These are phyloP conservation scores for Dorcoceras hygrometricum DNA, from an alignment of 257 asterid genomes.

Conservation along the genomic window DNA sequence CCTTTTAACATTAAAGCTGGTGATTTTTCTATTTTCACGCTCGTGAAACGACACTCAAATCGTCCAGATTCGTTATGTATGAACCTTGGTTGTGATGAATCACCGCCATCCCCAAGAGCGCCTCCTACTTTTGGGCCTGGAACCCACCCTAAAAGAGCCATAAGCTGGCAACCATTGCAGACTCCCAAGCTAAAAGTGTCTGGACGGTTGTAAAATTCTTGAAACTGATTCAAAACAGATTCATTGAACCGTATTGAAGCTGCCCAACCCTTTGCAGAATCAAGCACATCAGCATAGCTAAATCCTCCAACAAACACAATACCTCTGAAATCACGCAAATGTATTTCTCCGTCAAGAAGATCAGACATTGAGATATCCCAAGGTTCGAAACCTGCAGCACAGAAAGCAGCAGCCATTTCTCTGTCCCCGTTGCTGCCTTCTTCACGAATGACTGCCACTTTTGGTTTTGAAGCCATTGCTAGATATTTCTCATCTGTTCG, in stretches of 20 bases:
- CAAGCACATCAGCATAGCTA: slow-evolving; percentile 94
- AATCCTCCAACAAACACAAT: slow-evolving; percentile 88
- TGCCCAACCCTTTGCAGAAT: slow-evolving; percentile 96
- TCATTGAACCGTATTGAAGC: slow-evolving; percentile 79
- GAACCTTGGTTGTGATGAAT: slow-evolving; percentile 85
- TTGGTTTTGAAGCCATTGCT: slow-evolving; percentile 59
- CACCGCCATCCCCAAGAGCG: slow-evolving; percentile 55
- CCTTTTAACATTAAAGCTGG: slow-evolving; percentile 85
- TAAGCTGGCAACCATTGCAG: slow-evolving; percentile 94
- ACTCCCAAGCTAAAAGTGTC: slow-evolving; percentile 94
- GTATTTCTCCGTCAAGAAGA: slow-evolving; percentile 63
- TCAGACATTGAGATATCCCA: slow-evolving; percentile 96
- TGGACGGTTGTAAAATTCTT: slow-evolving; percentile 63
- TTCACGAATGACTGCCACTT: slow-evolving; percentile 82
- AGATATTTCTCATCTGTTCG: slow-evolving; percentile 50
- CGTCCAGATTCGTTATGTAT: slow-evolving; percentile 79
- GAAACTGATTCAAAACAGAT: slow-evolving; percentile 69
- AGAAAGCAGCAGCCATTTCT: slow-evolving; percentile 93
- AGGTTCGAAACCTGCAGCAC: slow-evolving; percentile 90
- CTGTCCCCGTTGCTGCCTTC: slow-evolving; percentile 98
- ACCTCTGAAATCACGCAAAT: slow-evolving; percentile 58
- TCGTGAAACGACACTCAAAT: slow-evolving; percentile 83
- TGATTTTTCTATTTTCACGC: slow-evolving; percentile 70
- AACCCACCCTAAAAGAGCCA: slow-evolving; percentile 96
- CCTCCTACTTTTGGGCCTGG: slow-evolving; percentile 85